Evolutionary conservation across 1,284 basidiomycete species (phyloP), one percentile per base, ranked within the genome.

Genomic region (Kwoniella shivajii): DNA sequence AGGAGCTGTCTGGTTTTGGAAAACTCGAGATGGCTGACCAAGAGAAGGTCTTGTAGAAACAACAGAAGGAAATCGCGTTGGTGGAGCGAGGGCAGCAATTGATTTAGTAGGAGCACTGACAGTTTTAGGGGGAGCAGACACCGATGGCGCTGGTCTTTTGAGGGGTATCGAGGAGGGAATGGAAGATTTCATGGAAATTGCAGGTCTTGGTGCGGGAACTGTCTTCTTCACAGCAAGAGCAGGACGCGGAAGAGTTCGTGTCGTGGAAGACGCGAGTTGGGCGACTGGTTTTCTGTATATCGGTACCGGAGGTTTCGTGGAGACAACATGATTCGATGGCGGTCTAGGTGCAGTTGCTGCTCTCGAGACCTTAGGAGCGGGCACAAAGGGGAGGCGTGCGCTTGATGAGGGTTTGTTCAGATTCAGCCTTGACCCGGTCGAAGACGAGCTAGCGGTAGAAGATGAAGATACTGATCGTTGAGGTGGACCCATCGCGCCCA

Each of bases 1-100:
- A 20, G 50, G 47, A 27, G 49, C 36, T 10, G 45, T 42, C 24
- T 26, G 45, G 6, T 50, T 22, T n/a, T 63, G 55, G n/a, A 65
- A 44, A n/a, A 63, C 38, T 11, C 66, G 61, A 11, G 64, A 58
- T 13, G 67, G 67, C n/a, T 60, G 51, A 24, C 67, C 67, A 11
- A 68, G 37, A 13, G 60, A 55, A 1, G 61, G 57, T 37, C 62
- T 36, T 1, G 46, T 51, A 2, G 47, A 30, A 9, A 51, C 31
- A 9, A 41, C 42, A 18, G 44, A 30, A 14, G 34, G 37, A 7
- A 50, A 38, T 24, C 52, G 47, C 29, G 46, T n/a, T 22, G 55
- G 38, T 0, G 38, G 18, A 7, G 44, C 41, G 13, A 48, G 11
- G 14, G 46, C 20, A 16, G 43, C 9, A 20, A 39, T 16, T 22